Base-by-base conservation (phyloP, 768 basidiomycete genomes). In the Boletus reticulatus region DNA sequence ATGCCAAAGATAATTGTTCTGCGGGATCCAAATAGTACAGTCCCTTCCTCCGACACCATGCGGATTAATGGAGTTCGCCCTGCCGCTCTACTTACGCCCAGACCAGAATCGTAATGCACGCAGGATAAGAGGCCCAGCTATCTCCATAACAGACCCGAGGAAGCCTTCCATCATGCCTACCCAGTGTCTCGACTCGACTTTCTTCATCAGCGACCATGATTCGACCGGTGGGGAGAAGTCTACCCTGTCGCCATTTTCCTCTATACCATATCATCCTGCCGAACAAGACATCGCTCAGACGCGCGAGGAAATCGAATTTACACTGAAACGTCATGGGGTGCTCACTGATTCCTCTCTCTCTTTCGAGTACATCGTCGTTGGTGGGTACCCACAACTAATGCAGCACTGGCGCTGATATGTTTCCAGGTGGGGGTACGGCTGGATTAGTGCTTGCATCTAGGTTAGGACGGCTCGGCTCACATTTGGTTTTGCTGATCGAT, bases 391-490 rank as follows among this genome's bases (percentile, higher is more conserved):
- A 10, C n/a, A 10, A 36, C 9, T 2, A 6, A 16, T 42, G 22
- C 9, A 4, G 9, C 8, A 7, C 24, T 0, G 19, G 8, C 10
- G 34, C 22, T 38, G 1, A 61, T 51, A 12, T 20, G 17, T 52
- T 44, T 8, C 2, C 8, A 61, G 62, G 62, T 0, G 62, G 62
- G 10, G 62, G 62, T 14, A 19, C 62, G 1, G 62, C 62, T 29
- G 62, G 62, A 29, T 54, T 64, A 11, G 52, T 54, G 39, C 29
- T 64, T 32, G 58, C 62, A 14, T 53, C 62, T 16, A 60, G 62
- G 61, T 60, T 13, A 13, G 44, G 27, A 22, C 7, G 0, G 4
- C 20, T 13, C n/a, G 14, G 11, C 37, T 48, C 16, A 20, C 19
- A 19, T 43, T 34, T 13, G 12, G 22, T 19, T 13, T 22, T 32